A percentile compares a stretch with the other conserved stretches of the same genome.
phyloP scores from a whole-genome alignment of 768 basidiomycete genomes.

The Serendipita sp. region DNA sequence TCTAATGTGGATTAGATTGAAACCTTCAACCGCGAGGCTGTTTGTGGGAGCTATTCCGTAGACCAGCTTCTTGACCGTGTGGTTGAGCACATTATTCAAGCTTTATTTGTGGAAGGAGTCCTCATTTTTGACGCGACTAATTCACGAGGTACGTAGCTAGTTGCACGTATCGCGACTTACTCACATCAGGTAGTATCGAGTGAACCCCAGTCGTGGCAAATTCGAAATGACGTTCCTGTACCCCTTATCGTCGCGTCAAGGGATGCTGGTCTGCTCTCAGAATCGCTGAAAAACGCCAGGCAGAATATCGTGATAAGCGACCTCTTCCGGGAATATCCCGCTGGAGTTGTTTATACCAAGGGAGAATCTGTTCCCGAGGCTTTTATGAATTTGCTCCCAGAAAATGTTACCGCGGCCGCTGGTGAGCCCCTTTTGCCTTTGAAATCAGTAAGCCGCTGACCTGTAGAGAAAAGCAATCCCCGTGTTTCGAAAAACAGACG shows the following conservation, averaged over 20 bases:
- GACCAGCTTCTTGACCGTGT: background rate
- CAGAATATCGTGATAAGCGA: background rate
- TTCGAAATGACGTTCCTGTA: background rate
- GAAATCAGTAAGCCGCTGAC: background rate
- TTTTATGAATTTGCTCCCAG: background rate
- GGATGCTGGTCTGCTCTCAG: background rate
- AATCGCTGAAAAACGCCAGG: background rate
- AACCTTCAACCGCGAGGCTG: conserved; percentile 1
- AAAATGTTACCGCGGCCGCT: background rate
- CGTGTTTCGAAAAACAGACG: background rate
- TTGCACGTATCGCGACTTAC: background rate
- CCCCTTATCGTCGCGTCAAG: background rate
- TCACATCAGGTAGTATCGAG: background rate
- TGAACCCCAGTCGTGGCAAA: background rate
- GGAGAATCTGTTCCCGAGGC: background rate
- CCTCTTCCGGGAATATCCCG: background rate
- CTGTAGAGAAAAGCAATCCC: background rate
- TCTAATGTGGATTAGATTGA: background rate
- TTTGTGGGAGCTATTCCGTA: background rate
- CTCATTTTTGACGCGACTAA: background rate
- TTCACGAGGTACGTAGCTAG: background rate
- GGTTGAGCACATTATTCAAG: background rate
- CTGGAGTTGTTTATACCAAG: background rate
- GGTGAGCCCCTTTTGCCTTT: background rate
- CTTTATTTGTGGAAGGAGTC: background rate